Percentiles rank a stretch among this genome's conserved stretches.
These are phyloP conservation scores for Cladophialophora carrionii DNA, from an alignment of 2,329 filamentous ascomycete species.

Conservation along the genomic window DNA sequence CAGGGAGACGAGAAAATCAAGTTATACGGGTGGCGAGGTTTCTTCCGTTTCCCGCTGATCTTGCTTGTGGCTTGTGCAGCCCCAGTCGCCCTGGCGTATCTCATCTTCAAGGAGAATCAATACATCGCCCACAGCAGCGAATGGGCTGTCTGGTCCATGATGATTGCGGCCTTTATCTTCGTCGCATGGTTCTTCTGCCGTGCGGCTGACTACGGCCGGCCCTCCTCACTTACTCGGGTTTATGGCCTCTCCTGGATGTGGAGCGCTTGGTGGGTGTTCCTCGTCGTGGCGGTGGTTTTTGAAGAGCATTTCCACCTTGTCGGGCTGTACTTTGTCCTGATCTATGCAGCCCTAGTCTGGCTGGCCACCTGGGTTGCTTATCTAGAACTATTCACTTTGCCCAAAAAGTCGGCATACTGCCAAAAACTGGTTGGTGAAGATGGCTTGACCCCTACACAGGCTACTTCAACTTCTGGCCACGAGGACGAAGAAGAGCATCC, in stretches of 20 bases:
- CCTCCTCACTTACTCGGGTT: conserved; percentile 80
- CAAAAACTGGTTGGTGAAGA: conserved; percentile 56
- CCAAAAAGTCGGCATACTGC: conserved; percentile 71
- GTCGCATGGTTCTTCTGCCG: conserved; percentile 80
- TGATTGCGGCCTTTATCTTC: conserved; percentile 77
- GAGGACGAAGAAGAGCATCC: conserved; percentile 44
- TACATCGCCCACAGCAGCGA: conserved; percentile 87
- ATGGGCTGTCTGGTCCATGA: conserved; percentile 88
- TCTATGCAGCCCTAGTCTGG: conserved; percentile 77
- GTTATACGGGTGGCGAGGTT: conserved; percentile 76
- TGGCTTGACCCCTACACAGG: conserved; percentile 42
- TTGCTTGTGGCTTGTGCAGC: conserved; percentile 68
- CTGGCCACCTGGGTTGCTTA: conserved; percentile 74
- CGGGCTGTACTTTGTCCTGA: conserved; percentile 78
- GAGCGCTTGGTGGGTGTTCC: conserved; percentile 69
- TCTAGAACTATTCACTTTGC: conserved; percentile 76
- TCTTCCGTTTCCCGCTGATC: conserved; percentile 81
- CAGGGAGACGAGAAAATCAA: conserved; percentile 63
- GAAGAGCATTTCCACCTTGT: conserved; percentile 73
- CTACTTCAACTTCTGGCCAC: conserved; percentile 28
- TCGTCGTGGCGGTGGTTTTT: conserved; percentile 74
- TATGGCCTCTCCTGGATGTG: conserved; percentile 88
- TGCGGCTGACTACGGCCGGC: conserved; percentile 76
- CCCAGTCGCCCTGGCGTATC: conserved; percentile 72
- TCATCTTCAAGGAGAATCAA: conserved; percentile 82